These are phyloP conservation scores for Multifurca ochricompacta DNA, from an alignment of 768 basidiomycete species.

Conservation along the genomic window DNA sequence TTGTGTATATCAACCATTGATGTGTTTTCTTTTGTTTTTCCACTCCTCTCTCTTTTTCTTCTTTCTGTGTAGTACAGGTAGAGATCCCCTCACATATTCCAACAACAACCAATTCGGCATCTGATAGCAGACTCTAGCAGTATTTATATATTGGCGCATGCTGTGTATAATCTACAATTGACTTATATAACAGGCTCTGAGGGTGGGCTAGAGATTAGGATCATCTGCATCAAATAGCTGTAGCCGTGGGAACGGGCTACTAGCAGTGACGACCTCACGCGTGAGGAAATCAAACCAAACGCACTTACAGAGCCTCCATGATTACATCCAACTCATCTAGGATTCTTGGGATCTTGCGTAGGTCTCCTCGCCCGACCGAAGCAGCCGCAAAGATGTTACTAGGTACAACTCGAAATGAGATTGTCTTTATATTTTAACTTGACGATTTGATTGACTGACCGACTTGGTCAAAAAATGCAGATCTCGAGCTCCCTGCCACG, in stretches of 20 bases:
- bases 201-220: not conserved
- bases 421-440: not conserved
- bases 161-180: slow-evolving; percentile 20
- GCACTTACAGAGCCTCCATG: not conserved
- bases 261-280: no score
- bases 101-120: slow-evolving; percentile 2
- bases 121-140: slow-evolving; percentile 11
- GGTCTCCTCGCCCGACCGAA: not conserved
- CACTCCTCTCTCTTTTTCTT: not conserved
- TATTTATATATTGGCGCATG: slow-evolving; percentile 18
- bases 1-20: slow-evolving; percentile 18
- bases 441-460: not conserved
- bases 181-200: slow-evolving; percentile 11
- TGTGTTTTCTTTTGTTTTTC: not conserved
- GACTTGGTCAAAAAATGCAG: not conserved
- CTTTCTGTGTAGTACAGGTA: slow-evolving; percentile 13
- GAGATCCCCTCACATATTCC: slow-evolving; percentile 5
- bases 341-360: not conserved
- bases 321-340: not conserved
- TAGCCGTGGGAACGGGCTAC: not conserved
- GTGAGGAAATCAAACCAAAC: no score
- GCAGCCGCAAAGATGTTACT: not conserved
- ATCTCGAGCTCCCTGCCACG: not conserved
- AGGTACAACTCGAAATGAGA: not conserved
- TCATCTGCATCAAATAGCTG: no score